Base-by-base conservation (phyloP, 768 basidiomycete species). In the Coprinopsis sp. region DNA sequence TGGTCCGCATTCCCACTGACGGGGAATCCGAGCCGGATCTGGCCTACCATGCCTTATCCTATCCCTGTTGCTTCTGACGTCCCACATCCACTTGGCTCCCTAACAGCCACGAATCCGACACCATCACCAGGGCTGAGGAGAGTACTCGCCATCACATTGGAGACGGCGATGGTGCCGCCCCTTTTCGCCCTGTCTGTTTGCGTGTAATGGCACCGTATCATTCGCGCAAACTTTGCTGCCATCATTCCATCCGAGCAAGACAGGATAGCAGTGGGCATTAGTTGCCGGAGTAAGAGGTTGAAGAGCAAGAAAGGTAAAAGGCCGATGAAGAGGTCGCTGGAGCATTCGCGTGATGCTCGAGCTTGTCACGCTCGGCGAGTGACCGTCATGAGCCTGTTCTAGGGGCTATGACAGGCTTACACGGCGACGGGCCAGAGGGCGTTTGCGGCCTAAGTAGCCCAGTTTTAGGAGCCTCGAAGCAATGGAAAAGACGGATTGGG, bases 1-100 rank as follows among this genome's bases (percentile, higher is more conserved):
- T 94, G 91, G 54, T 94, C 91, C 38, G 85, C 91, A 51, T 79
- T 81, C 87, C 91, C 92, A 52, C 84, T 87, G 4, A 91, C 77
- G 67, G 44, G 72, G 71, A 50, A 49, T 55, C 57, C 59, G 56
- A 62, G 46, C 50, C 65, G 52, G 37, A 65, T 54, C 50, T 63
- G 61, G 23, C 61, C 63, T 19, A 28, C 51, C 50, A 39, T 22
- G 14, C 36, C 22, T 46, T 18, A 6, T 28, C 23, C n/a, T 19
- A 29, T 29, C 24, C 27, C n/a, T n/a, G 34, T 62, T n/a, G n/a
- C n/a, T n/a, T n/a, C n/a, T 72, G 33, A 85, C 82, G 52, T 87
- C 78, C n/a, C 79, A 82, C 6, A 78, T 75, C 89, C 86, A 90
- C 56, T 78, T 78, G 8, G 87, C 2, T 86, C 90, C 1, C 87